Percentiles rank a stretch among this genome's conserved stretches.
phyloP scores from a whole-genome alignment of 345 rosid species.

The Dipteronia dyeriana region DNA sequence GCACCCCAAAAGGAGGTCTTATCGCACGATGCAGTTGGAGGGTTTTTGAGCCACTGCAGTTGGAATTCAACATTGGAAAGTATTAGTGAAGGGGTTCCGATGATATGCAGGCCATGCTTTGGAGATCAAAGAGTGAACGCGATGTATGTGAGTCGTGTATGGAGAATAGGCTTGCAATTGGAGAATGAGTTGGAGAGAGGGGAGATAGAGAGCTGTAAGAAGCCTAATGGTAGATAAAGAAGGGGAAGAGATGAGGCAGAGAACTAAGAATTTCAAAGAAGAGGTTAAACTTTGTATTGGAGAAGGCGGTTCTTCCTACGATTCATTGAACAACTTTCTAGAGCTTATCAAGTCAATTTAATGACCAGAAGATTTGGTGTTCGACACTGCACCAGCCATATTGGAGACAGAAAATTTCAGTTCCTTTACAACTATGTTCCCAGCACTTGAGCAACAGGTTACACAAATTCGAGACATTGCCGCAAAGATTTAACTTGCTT shows the following conservation, averaged over 20 bases:
- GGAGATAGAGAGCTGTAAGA: slow-evolving; percentile 21
- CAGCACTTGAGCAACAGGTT: background rate
- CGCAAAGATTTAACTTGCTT: background rate
- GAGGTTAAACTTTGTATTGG: slow-evolving; percentile 9
- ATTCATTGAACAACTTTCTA: slow-evolving; percentile 11
- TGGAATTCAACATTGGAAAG: slow-evolving; percentile 49
- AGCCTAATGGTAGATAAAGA: slow-evolving; percentile 29
- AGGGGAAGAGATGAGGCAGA: slow-evolving; percentile 28
- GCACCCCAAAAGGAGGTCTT: slow-evolving; percentile 42
- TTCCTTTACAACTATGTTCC: background rate
- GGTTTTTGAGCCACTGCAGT: slow-evolving; percentile 48
- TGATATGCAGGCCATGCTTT: slow-evolving; percentile 41
- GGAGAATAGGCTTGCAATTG: slow-evolving; percentile 33
- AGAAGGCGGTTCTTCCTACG: slow-evolving; percentile 28
- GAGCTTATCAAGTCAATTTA: slow-evolving; percentile 12
- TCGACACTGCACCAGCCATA: background rate
- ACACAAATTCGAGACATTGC: too few relatives aligned
- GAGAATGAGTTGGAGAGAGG: slow-evolving; percentile 31
- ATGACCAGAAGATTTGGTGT: background rate
- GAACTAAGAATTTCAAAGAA: slow-evolving; percentile 23
- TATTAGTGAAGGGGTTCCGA: slow-evolving; percentile 40
- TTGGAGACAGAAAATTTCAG: background rate
- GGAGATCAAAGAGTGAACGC: slow-evolving; percentile 31
- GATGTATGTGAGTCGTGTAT: slow-evolving; percentile 26
- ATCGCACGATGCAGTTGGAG: slow-evolving; percentile 38